Base-by-base conservation (phyloP, 2,329 filamentous ascomycete species). In the Daldinia sp. region DNA sequence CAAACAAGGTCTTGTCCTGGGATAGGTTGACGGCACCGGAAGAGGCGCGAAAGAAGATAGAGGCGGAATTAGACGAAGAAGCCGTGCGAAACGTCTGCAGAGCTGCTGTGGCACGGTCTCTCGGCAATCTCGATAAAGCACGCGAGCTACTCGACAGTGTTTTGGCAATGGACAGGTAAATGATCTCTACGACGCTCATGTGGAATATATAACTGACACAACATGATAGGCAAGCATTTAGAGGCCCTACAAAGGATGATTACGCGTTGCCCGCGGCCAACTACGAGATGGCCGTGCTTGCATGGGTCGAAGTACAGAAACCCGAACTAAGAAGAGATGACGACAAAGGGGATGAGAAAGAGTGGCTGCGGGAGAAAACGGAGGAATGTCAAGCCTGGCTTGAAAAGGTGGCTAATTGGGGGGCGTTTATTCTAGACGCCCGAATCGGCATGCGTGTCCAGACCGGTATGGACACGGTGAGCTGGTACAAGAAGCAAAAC, bases 271-370 rank as follows among this genome's bases (percentile, higher is more conserved):
- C 94, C 0, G 87, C 89, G 0, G 93, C 91, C 1, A 83, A 92
- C 68, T 97, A 97, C 76, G 95, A 99, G 77, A 87, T 95, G 80
- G 93, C 88, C 0, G 92, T 91, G 6, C 87, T 92, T 56, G 80
- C 89, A 1, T 99, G 94, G 94, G 83, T 85, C 59, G 90, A 94
- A 71, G 83, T 81, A 53, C 83, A 79, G 68, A 74, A 77, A 27
- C 76, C 80, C 0, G 71, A 69, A 58, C 19, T 77, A 71, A 63
- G 74, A 72, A 2, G 0, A 66, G 69, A 11, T 30, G 32, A 29
- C 1, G 59, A 68, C 1, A 70, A 70, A 29, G 68, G 68, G 3
- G 53, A 67, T 7, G 55, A 66, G 15, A 66, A 71, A 8, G 67
- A 67, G 13, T 68, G 15, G 63, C 52, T 80, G 13, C 76, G 73